These are phyloP conservation scores for Fusarium verticillioides DNA, from an alignment of 2,329 filamentous ascomycete species.

Conservation along the genomic window DNA sequence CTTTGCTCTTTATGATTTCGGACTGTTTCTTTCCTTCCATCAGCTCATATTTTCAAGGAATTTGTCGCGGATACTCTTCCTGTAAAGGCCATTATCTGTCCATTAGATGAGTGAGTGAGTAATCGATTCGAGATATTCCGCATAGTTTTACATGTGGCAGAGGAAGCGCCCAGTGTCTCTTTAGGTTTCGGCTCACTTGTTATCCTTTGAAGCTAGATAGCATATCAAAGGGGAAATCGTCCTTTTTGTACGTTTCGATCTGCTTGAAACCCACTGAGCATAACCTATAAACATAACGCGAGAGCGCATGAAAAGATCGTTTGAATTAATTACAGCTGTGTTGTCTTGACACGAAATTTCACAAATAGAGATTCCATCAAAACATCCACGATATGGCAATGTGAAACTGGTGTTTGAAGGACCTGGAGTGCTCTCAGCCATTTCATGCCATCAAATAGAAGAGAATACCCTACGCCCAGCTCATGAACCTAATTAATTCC, in stretches of 20 bases:
- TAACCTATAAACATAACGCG: slow-evolving; percentile 43
- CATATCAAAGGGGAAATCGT: not conserved
- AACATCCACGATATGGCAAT: not conserved
- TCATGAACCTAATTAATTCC: not conserved
- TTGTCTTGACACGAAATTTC: not conserved
- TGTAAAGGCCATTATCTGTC: not conserved
- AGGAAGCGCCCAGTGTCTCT: not conserved
- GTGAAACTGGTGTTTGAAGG: not conserved
- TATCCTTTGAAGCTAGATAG: not conserved
- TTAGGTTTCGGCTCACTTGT: not conserved
- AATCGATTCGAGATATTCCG: not conserved
- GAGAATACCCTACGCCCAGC: not conserved
- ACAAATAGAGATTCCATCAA: not conserved
- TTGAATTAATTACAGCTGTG: too few relatives aligned
- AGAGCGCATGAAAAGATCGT: not conserved
- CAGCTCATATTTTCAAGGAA: not conserved
- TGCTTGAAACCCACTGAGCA: not conserved
- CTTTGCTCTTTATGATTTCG: not conserved
- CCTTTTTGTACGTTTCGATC: slow-evolving; percentile 22
- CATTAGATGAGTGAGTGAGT: not conserved
- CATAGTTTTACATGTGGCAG: not conserved
- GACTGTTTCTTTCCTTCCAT: not conserved
- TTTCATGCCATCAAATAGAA: not conserved
- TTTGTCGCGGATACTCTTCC: not conserved
- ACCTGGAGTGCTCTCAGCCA: not conserved